phyloP scores from a whole-genome alignment of 441 rosid species.

The Theobroma grandiflorum region DNA sequence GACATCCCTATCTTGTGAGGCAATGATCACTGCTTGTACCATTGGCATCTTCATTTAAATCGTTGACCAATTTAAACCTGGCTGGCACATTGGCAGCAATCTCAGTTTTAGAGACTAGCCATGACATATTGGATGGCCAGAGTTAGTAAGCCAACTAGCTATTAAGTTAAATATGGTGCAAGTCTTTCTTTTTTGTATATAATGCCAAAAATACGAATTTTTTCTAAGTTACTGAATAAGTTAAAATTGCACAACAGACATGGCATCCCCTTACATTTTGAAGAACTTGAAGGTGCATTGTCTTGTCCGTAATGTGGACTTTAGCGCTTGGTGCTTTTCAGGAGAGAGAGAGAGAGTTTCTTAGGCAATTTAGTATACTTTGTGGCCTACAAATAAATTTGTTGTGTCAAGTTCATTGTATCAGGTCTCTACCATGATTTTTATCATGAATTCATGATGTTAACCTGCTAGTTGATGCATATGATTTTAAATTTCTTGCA shows the following conservation, averaged over 20 bases:
- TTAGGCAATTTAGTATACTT: background rate
- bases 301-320: background rate
- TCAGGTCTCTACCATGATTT: conserved; percentile 11
- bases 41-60: background rate
- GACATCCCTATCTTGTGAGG: background rate
- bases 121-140: conserved; percentile 6
- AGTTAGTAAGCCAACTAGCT: background rate
- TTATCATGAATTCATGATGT: background rate
- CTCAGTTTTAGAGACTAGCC: conserved; percentile 6
- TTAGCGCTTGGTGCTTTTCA: background rate
- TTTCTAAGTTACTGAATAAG: background rate
- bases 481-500: conserved; percentile 32
- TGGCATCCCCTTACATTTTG: conserved; percentile 6
- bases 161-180: background rate
- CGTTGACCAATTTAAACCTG: background rate
- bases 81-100: background rate
- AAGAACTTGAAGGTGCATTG: conserved; percentile 11
- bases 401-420: background rate
- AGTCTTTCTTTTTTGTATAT: background rate
- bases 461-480: conserved; percentile 6
- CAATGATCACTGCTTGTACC: background rate
- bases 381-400: background rate
- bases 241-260: background rate
- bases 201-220: background rate
- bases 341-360: background rate